Evolutionary conservation across 768 basidiomycete species (phyloP), one percentile per base, ranked within the genome.

Genomic region (Harrya chromipes): DNA sequence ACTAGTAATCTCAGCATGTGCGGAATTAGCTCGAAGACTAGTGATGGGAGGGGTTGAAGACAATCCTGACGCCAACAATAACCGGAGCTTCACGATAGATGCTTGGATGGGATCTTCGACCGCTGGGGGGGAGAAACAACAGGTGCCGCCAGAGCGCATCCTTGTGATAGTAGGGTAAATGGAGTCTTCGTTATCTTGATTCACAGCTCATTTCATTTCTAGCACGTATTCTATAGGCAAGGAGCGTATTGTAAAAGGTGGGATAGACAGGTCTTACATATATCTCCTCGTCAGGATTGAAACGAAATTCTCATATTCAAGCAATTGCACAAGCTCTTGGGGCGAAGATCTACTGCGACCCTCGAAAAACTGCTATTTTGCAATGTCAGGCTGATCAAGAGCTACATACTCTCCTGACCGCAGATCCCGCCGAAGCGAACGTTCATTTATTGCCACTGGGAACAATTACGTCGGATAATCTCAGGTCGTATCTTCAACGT

Each of bases 221-320:
- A 92, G 93, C 10, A 97, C 97, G 0, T 99, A 99, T 69, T 91
- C 91, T 0, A 92, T 98, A 42, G 97, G 97, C 35, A 99, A 99
- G 67, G 97, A 99, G 67, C 84, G 97, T 20, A 88, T 98, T 35
- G 94, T 97, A 35, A 97, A 97, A 80, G 93, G 92, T 90, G 49
- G 27, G 58, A 43, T 34, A 35, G 14, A 26, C 6, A 36, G 2
- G 19, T 48, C 17, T 13, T 41, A n/a, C n/a, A n/a, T n/a, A n/a
- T n/a, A 9, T 35, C 4, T 49, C n/a, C 14, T 33, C 44, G 20
- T 27, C 44, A 4, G 13, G 21, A 13, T 41, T 46, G 17, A 50
- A 23, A 42, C n/a, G 13, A 17, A 9, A 4, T 34, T 42, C 14
- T 33, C n/a, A 21, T 12, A 24, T 46, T 34, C 12, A 56, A 93